Base-by-base conservation (phyloP, 495 filamentous ascomycete genomes). In the Aspergillus leporis region DNA sequence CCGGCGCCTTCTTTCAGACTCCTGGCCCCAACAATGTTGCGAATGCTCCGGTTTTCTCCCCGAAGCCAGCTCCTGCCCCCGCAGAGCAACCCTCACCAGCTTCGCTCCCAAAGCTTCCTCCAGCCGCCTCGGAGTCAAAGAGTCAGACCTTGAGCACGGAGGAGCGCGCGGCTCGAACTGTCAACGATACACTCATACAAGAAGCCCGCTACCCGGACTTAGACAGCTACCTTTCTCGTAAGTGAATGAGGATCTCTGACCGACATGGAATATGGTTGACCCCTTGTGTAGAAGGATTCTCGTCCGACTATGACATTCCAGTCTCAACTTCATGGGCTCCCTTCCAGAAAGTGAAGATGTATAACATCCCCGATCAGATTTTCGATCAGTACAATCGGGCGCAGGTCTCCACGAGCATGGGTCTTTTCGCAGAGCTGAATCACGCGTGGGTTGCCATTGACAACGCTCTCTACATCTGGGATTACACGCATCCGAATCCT, bases 381-480 rank as follows among this genome's bases (percentile, higher is more conserved):
- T 92, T 97, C 66, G 87, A 91, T 56, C 92, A 95, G 65, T 90
- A 92, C 70, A 95, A 99, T 70, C 76, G 81, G 21, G 89, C 89
- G 48, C 84, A 93, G 61, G 84, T 96, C 2, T 87, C 87, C 23
- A 94, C 93, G 12, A 84, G 82, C 67, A 95, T 98, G 87, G 94
- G 94, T 21, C 74, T 98, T 40, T 97, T 99, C 71, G 90, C 94
- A 21, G 88, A 92, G 70, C 72, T 99, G 62, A 90, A 91, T 58
- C 93, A 97, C 75, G 93, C 93, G 46, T 99, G 93, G 92, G 88
- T 95, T 21, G 82, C 90, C 0, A 96, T 99, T 66, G 94, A 99
- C 74, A 96, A 94, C 73, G 87, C 90, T 54, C 80, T 99, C 25
- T 99, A 98, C 69, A 79, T 99, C 13, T 99, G 94, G 94, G 94